Conservation (phyloP, 192 early-diverging fungal species). For the Radiomyces spectabilis region DNA sequence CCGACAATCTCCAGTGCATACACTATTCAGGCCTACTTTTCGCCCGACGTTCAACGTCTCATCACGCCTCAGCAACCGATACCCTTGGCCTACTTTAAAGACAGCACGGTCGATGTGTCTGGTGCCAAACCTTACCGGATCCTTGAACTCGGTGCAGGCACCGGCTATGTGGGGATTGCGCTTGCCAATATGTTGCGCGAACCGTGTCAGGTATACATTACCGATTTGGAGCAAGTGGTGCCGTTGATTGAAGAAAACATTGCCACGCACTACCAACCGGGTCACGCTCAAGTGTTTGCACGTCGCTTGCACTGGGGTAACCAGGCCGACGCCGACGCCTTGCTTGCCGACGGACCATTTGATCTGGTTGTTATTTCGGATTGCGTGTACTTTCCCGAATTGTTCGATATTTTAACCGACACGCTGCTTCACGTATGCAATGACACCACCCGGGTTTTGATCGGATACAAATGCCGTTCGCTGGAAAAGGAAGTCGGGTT, state of each 20-base stretch:
- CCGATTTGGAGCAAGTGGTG: constrained; percentile 39
- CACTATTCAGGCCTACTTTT: constrained; percentile 31
- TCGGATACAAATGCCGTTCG: constrained; percentile 45
- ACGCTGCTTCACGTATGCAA: constrained; percentile 33
- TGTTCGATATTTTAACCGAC: constrained; percentile 29
- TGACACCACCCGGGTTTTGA: constrained; percentile 27
- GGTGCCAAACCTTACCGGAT: constrained; percentile 18
- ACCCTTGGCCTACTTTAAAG: constrained; percentile 26
- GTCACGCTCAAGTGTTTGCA: constrained; percentile 15
- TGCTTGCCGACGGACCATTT: constrained; percentile 14
- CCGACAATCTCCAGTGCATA: constrained; percentile 39
- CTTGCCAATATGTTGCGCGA: constrained; percentile 26
- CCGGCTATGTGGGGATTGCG: constrained; percentile 40
- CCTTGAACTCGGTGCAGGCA: constrained; percentile 46
- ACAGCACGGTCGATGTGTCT: background rate
- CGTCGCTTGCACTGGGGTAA: constrained; percentile 40
- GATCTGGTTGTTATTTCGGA: constrained; percentile 42
- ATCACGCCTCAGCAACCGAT: constrained; percentile 33
- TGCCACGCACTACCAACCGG: background rate
- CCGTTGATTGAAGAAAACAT: constrained; percentile 39
- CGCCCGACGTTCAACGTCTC: constrained; percentile 9
- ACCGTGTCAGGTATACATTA: constrained; percentile 30
- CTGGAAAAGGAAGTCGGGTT: constrained; percentile 40
- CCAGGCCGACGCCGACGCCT: constrained; percentile 8
- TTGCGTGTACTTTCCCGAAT: constrained; percentile 44